Evolutionary conservation across 192 early-diverging fungal genomes (phyloP).

Genomic region (Chytriomyces hyalinus): DNA sequence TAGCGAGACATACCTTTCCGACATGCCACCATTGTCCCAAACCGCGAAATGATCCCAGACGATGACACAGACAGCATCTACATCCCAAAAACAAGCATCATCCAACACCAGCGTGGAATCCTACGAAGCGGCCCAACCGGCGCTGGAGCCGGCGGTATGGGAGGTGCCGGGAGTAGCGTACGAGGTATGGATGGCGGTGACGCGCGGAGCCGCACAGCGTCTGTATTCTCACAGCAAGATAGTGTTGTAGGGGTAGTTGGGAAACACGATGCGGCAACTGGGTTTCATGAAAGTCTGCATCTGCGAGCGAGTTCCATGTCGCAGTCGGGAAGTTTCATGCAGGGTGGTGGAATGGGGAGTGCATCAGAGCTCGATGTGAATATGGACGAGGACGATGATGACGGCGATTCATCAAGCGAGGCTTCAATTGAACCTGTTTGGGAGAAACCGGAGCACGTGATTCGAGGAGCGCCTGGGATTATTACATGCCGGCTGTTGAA

Average conservation of each 20-base stretch:
- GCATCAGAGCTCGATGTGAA: constrained; percentile 5
- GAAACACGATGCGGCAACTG: no score
- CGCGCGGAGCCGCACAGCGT: background rate
- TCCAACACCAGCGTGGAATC: constrained; percentile 21
- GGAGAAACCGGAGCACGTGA: constrained; percentile 42
- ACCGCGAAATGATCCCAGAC: constrained; percentile 49
- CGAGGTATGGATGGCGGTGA: background rate
- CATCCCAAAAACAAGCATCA: constrained; percentile 41
- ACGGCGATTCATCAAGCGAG: constrained; percentile 31
- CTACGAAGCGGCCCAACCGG: background rate
- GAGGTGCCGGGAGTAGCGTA: background rate
- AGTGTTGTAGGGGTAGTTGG: no score
- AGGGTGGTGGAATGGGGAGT: background rate
- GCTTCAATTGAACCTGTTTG: constrained; percentile 47
- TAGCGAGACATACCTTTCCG: constrained; percentile 71
- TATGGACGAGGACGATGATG: constrained; percentile 12
- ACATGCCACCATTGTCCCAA: constrained; percentile 45
- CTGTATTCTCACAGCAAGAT: background rate
- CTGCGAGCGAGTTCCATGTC: no score
- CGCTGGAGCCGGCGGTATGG: background rate
- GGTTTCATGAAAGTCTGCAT: no score
- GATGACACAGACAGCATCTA: constrained; percentile 32
- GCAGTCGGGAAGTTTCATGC: background rate
- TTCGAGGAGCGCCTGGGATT: constrained; percentile 51
- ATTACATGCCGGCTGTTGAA: constrained; percentile 80